Evolutionary conservation across 192 early-diverging fungal genomes (phyloP), one percentile per base, ranked within the genome.

Genomic region (Coemansia sp.): DNA sequence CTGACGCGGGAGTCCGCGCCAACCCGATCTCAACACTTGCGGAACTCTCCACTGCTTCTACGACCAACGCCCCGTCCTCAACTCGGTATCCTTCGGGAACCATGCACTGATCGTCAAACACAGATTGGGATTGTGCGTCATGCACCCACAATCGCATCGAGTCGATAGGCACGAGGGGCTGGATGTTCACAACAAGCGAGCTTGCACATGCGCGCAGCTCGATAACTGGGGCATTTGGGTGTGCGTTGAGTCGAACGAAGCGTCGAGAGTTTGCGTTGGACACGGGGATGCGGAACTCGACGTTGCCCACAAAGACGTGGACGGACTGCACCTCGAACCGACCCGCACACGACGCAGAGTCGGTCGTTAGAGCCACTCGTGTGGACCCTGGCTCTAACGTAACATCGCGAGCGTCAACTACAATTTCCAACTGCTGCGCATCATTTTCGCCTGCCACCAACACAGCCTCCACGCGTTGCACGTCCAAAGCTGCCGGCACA

Each of bases 271-370:
- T 56, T 4, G 74, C 47, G 8, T 60, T 66, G 15, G 74, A 63
- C 25, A 60, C 62, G 0, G 56, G 42, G n/a, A 67, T 11, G 2
- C 25, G 18, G 18, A 66, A 52, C 31, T 55, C 58, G 12, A 63
- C 44, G 9, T 48, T 57, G 10, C 69, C 73, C 3, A 81, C 50
- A 9, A 9, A 14, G 24, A 81, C 37, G 17, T 24, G 14, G 14
- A 72, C 69, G 1, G 66, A 37, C 1, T 57, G 42, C 37, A 81
- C 60, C 3, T 51, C 53, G 20, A 75, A 68, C 5, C 50, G 63
- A 6, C 73, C 78, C 2, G 73, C 40, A 34, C 73, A 74, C 54
- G 77, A 74, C n/a, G 64, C 58, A 3, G 56, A 23, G 28, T 66
- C 62, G 20, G 61, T 64, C 0, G 58, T 64, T 58, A 79, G 58